These are phyloP conservation scores for Hypomontagnella submonticulosa DNA, from an alignment of 495 filamentous ascomycete species.

Conservation along the genomic window DNA sequence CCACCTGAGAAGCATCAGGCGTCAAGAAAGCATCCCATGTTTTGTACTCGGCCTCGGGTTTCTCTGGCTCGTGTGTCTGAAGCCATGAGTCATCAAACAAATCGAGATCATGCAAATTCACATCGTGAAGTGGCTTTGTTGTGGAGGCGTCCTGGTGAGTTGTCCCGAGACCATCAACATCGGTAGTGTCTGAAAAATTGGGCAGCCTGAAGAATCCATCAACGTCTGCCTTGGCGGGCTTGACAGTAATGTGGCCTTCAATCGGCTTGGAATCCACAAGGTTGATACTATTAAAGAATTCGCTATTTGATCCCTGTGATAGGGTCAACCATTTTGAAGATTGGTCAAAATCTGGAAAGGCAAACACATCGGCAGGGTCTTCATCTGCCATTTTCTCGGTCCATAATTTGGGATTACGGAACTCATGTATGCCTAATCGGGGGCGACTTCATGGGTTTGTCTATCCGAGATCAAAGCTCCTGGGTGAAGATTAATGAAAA, in stretches of 20 bases:
- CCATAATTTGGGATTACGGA: background rate
- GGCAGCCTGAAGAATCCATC: conserved; percentile 59
- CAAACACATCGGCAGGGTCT: conserved; percentile 71
- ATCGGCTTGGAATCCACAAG: conserved; percentile 4
- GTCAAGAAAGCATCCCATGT: conserved; percentile 80
- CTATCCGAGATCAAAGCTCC: background rate
- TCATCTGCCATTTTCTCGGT: conserved; percentile 56
- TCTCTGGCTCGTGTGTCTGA: conserved; percentile 42
- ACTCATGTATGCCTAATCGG: conserved; percentile 28
- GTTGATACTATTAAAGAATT: conserved; percentile 39
- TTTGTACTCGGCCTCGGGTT: conserved; percentile 58
- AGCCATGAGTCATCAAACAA: conserved; percentile 68
- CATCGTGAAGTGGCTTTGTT: conserved; percentile 43
- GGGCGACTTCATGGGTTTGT: background rate
- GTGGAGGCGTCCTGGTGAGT: conserved; percentile 24
- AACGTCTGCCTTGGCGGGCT: conserved; percentile 26
- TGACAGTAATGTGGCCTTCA: conserved; percentile 16
- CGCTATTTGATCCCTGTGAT: conserved; percentile 24
- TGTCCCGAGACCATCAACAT: conserved; percentile 41
- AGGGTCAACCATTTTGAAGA: conserved; percentile 52
- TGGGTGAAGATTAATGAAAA: background rate
- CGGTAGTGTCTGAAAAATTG: conserved; percentile 47
- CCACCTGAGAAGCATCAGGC: conserved; percentile 51
- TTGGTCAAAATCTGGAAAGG: conserved; percentile 74
- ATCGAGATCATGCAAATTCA: conserved; percentile 42